Evolutionary conservation across 306 rosid genomes (phyloP).

Genomic region (Oxytropis ochrocephala): DNA sequence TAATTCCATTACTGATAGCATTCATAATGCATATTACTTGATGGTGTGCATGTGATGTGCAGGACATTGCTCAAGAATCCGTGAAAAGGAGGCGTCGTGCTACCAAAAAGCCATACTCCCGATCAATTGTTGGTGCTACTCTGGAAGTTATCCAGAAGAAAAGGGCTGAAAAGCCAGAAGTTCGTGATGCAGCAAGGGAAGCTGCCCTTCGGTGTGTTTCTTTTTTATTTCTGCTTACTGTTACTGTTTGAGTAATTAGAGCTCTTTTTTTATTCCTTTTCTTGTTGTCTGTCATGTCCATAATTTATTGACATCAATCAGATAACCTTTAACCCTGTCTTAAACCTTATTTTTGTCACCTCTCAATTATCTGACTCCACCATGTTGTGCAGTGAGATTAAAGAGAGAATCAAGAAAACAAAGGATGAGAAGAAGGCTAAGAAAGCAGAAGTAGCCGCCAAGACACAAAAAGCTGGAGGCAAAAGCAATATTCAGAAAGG

Average conservation of each 20-base stretch:
- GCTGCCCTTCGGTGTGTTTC: conserved; percentile 24
- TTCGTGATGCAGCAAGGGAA: conserved; percentile 24
- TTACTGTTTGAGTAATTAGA: neutral
- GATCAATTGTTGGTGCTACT: conserved; percentile 26
- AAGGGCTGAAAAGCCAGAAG: conserved; percentile 19
- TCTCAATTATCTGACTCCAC: neutral
- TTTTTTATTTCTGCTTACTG: neutral
- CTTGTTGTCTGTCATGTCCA: too few relatives aligned
- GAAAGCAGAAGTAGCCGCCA: conserved; percentile 67
- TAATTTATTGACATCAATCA: neutral
- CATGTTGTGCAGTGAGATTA: conserved; percentile 53
- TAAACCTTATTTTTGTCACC: neutral
- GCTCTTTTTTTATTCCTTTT: too few relatives aligned
- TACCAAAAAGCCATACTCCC: conserved; percentile 22
- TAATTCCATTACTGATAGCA: neutral
- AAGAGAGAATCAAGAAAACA: conserved; percentile 80
- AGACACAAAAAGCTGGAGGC: conserved; percentile 51
- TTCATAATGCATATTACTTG: neutral
- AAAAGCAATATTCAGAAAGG: conserved; percentile 57
- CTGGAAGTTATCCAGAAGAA: conserved; percentile 22
- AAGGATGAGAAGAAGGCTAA: conserved; percentile 90
- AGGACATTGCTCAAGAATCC: conserved; percentile 62
- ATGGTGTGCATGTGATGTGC: neutral
- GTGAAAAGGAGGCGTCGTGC: conserved; percentile 15
- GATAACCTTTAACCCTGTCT: neutral